Percentiles rank a stretch among this genome's conserved stretches.
These are phyloP conservation scores for Populus deltoides DNA, from an alignment of 345 rosid genomes.

Conservation along the genomic window DNA sequence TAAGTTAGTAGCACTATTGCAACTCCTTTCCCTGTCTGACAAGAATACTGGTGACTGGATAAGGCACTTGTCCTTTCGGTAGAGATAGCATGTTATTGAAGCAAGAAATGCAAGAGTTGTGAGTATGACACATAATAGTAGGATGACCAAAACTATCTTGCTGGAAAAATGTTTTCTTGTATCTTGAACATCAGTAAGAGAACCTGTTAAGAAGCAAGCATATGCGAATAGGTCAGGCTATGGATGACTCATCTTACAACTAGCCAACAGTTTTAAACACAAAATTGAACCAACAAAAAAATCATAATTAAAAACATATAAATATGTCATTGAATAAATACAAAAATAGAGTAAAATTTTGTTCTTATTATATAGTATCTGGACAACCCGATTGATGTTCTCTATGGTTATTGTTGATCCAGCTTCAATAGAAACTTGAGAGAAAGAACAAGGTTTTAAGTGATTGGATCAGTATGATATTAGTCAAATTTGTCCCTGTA, in stretches of 20 bases:
- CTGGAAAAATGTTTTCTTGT: constrained; percentile 46
- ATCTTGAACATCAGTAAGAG: constrained; percentile 31
- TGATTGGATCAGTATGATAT: background rate
- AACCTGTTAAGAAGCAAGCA: constrained; percentile 46
- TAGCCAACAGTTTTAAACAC: background rate
- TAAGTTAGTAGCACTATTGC: constrained; percentile 73
- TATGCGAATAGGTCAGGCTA: constrained; percentile 13
- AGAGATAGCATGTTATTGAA: constrained; percentile 55
- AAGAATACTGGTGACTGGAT: constrained; percentile 46
- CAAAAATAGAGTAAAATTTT: background rate
- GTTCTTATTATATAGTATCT: background rate
- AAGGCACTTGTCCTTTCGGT: constrained; percentile 44
- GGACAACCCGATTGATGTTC: background rate
- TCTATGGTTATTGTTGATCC: background rate
- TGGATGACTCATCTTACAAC: constrained; percentile 4
- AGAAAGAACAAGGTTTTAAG: background rate
- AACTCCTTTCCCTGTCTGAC: constrained; percentile 70
- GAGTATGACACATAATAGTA: constrained; percentile 56
- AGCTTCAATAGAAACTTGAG: background rate
- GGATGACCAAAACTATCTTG: constrained; percentile 52
- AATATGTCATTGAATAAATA: background rate
- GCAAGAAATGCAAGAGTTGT: constrained; percentile 68
- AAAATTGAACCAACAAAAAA: background rate
- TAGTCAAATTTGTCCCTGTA: background rate
- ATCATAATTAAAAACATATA: background rate